phyloP scores from a whole-genome alignment of 768 basidiomycete genomes.

The Dendrothele bispora region DNA sequence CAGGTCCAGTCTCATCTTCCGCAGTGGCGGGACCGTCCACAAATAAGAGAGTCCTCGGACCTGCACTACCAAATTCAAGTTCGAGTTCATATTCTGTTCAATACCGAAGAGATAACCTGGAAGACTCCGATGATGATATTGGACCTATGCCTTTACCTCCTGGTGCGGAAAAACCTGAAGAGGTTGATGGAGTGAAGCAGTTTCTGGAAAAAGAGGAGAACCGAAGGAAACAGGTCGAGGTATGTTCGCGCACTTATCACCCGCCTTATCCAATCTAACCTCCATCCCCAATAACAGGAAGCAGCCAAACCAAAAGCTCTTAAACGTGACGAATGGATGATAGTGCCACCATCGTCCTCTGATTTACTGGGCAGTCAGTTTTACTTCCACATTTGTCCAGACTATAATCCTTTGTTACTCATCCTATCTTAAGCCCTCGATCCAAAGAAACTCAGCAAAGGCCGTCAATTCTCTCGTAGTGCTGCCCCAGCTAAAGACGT shows the following conservation, averaged over 20 bases:
- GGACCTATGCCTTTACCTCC: constrained; percentile 79
- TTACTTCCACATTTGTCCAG: neutral
- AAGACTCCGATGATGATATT: constrained; percentile 75
- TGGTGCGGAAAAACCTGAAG: constrained; percentile 33
- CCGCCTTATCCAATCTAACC: no score
- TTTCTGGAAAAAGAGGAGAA: constrained; percentile 87
- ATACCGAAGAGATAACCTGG: constrained; percentile 43
- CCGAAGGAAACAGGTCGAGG: constrained; percentile 68
- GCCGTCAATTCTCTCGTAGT: constrained; percentile 76
- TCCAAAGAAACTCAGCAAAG: constrained; percentile 72
- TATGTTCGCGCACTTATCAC: no score
- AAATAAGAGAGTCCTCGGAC: constrained; percentile 51
- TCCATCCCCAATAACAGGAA: no score
- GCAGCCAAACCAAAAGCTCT: constrained; percentile 74
- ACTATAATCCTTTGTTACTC: no score
- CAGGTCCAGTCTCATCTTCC: constrained; percentile 16
- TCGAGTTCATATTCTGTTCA: constrained; percentile 34
- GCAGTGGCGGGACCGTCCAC: no score
- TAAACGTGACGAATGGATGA: constrained; percentile 97
- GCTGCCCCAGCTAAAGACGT: constrained; percentile 48
- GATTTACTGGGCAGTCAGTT: constrained; percentile 76
- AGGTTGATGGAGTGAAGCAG: constrained; percentile 69
- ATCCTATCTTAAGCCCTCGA: constrained; percentile 87
- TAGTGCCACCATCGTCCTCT: constrained; percentile 84
- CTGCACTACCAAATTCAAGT: constrained; percentile 61